A percentile compares a stretch with the other conserved stretches of the same genome.
Conservation (phyloP, 2,329 filamentous ascomycete species). For the Ophiostoma triangulosporum region DNA sequence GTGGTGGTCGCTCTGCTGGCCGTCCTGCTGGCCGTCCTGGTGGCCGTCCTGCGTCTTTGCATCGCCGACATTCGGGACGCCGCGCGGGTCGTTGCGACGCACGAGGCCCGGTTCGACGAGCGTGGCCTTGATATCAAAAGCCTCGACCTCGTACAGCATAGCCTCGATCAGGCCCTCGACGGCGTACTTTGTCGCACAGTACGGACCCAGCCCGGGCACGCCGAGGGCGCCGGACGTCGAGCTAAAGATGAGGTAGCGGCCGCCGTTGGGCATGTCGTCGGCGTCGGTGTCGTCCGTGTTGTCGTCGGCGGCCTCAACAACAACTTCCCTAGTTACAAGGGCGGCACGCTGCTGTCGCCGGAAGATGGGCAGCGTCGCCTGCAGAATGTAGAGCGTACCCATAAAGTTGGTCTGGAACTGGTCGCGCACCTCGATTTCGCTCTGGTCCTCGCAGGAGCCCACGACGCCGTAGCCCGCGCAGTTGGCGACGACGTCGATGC, state of each 20-base stretch:
- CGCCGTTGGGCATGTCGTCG: constrained; percentile 29
- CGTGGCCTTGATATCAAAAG: constrained; percentile 85
- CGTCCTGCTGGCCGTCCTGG: no score
- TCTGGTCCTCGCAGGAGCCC: constrained; percentile 90
- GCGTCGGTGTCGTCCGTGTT: neutral
- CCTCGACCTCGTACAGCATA: constrained; percentile 89
- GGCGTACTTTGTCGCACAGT: constrained; percentile 94
- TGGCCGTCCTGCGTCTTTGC: no score
- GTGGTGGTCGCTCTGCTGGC: neutral
- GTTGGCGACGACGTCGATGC: constrained; percentile 81
- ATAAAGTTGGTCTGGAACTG: constrained; percentile 98
- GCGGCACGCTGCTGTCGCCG: constrained; percentile 39
- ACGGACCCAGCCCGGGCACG: constrained; percentile 82
- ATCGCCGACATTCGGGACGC: neutral
- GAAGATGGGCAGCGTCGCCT: constrained; percentile 78
- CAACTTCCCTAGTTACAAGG: neutral
- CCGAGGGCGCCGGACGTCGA: constrained; percentile 86
- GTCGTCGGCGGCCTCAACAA: neutral
- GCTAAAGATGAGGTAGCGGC: constrained; percentile 88
- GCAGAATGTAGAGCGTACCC: constrained; percentile 86
- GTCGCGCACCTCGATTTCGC: constrained; percentile 84
- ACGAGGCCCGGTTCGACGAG: constrained; percentile 86
- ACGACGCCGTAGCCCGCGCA: constrained; percentile 94
- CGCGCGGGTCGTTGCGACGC: constrained; percentile 55
- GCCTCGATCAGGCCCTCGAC: constrained; percentile 92